Conservation (phyloP, 192 early-diverging fungal genomes). For the Coemansia biformis region DNA sequence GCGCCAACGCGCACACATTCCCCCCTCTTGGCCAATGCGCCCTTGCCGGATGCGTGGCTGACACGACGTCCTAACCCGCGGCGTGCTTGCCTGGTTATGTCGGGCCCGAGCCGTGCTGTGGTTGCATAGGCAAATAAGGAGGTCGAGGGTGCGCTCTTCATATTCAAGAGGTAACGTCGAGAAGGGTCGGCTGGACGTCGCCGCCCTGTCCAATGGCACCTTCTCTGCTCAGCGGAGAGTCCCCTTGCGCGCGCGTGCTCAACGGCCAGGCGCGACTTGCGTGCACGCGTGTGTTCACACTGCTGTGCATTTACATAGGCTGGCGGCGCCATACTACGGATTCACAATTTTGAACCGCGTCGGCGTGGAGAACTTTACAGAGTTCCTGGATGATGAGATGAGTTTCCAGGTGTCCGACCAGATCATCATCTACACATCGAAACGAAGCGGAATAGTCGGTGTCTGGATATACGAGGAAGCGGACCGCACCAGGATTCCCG, state of each 20-base stretch:
- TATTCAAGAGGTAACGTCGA: conserved; percentile 62
- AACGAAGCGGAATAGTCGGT: conserved; percentile 21
- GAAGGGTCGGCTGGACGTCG: not conserved
- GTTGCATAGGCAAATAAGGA: conserved; percentile 71
- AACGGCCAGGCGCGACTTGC: too few species aligned
- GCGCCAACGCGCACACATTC: not conserved
- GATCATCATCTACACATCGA: conserved; percentile 77
- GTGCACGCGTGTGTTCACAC: not conserved
- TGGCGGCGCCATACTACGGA: conserved; percentile 59
- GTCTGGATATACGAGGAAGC: conserved; percentile 50
- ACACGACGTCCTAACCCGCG: too few species aligned
- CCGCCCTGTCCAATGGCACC: not conserved
- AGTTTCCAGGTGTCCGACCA: conserved; percentile 75
- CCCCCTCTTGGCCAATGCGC: too few species aligned
- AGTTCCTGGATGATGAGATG: conserved; percentile 63
- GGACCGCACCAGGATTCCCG: conserved; percentile 32
- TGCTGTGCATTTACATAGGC: conserved; percentile 8
- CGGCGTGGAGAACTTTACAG: conserved; percentile 72
- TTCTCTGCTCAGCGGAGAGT: not conserved
- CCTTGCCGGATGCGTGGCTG: too few species aligned
- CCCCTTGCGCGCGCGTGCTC: too few species aligned
- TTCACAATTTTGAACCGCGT: conserved; percentile 88
- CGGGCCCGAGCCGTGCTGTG: not conserved
- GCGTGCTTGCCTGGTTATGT: too few species aligned
- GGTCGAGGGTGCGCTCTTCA: conserved; percentile 88